These are phyloP conservation scores for Ustilago shanxiensis DNA, from an alignment of 1,284 basidiomycete genomes.

Conservation along the genomic window DNA sequence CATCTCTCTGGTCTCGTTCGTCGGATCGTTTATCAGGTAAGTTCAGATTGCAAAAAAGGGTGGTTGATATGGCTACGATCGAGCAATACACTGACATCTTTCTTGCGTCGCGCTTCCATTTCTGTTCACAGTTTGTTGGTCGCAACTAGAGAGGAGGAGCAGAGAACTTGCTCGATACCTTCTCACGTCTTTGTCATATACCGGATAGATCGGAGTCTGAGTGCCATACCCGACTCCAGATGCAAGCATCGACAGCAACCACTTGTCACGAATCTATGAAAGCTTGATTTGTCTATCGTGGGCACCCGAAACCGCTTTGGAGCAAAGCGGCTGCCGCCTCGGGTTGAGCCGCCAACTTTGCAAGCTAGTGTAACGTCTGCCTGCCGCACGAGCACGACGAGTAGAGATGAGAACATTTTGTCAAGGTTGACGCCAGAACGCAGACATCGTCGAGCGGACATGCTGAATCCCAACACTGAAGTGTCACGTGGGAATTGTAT, in stretches of 20 bases:
- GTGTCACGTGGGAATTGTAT: constrained; percentile 2
- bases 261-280: background rate
- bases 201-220: background rate
- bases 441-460: background rate
- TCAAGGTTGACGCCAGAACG: background rate
- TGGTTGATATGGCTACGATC: too few species aligned
- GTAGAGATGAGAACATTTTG: background rate
- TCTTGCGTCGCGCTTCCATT: background rate
- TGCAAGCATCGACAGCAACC: background rate
- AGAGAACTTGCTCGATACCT: background rate
- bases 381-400: background rate
- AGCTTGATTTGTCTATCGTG: background rate
- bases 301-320: background rate
- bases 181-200: background rate
- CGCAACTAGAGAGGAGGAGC: constrained; percentile 46
- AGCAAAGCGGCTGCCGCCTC: background rate
- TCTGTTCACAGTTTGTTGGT: constrained; percentile 47
- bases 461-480: background rate
- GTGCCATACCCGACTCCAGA: background rate
- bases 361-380: background rate
- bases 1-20: constrained; percentile 88
- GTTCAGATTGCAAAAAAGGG: background rate
- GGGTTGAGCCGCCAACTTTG: background rate
- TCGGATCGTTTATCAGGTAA: constrained; percentile 83
- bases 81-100: background rate